These are phyloP conservation scores for Eleusine coracana DNA, from an alignment of 176 grass and related monocot genomes.

Conservation along the genomic window DNA sequence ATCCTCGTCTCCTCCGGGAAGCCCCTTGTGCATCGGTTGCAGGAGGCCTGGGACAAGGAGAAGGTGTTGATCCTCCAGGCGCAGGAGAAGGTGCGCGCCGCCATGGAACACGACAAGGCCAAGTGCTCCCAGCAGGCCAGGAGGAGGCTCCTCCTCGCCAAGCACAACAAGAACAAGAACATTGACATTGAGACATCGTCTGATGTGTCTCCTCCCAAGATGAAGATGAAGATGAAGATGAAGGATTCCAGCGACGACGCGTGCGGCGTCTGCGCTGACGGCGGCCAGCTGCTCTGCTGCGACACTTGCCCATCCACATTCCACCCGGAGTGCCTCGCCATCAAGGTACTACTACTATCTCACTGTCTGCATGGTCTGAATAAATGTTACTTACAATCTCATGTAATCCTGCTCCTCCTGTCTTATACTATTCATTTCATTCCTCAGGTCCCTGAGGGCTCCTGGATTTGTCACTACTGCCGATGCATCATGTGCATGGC, in stretches of 20 bases:
- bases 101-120: slow-evolving; percentile 40
- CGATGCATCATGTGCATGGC: slow-evolving; percentile 66
- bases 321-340: slow-evolving; percentile 69
- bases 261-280: slow-evolving; percentile 81
- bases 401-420: no score
- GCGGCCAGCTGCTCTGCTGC: slow-evolving; percentile 77
- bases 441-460: slow-evolving; percentile 57
- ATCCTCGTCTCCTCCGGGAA: slow-evolving; percentile 61
- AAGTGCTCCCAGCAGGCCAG: slow-evolving; percentile 15
- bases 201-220: background rate
- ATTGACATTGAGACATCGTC: background rate
- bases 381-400: no score
- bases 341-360: slow-evolving; percentile 36
- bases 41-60: slow-evolving; percentile 59
- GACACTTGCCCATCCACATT: slow-evolving; percentile 82
- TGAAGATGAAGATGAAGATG: slow-evolving; percentile 29
- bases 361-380: no score
- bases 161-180: slow-evolving; percentile 6
- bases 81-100: slow-evolving; percentile 17
- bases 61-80: background rate
- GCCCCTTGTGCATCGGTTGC: slow-evolving; percentile 51
- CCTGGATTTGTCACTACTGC: slow-evolving; percentile 81
- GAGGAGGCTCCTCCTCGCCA: slow-evolving; percentile 30
- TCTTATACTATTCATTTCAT: background rate
- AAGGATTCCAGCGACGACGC: slow-evolving; percentile 76